Evolutionary conservation across 306 rosid species (phyloP), one percentile per base, ranked within the genome.

Genomic region (Rubus parviflorus): DNA sequence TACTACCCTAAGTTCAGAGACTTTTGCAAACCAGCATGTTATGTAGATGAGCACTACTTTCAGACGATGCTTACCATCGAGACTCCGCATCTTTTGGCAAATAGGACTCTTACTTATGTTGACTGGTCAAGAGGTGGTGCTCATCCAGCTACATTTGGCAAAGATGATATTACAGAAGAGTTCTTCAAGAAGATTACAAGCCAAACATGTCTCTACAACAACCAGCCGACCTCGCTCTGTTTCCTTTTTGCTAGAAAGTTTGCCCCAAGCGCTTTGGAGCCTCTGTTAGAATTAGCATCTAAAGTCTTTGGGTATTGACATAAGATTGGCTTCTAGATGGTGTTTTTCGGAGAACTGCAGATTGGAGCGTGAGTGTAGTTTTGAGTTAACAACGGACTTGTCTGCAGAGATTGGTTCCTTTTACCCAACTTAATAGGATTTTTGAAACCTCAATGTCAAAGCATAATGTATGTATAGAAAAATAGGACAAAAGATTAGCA

Each of bases 81-180:
- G 30, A 81, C 88, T n/a, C 96, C 99, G 37, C 90, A 81, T 78
- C 91, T 87, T 68, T 63, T 96, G 81, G 97, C 98, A 25, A 96
- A 96, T 72, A 81, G 99, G 84, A 96, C 88, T 82, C 91, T 96
- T 72, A 89, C 96, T 43, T 92, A 85, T 70, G 98, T 96, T 25
- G 99, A 96, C 78, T 96, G 99, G 99, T 96, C 99, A 0, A 89
- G 99, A 46, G 98, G 98, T 54, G 99, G 98, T 53, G 99, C 99
- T 81, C 99, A 96, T 80, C 99, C 99, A 0, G 99, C 99, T 78
- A 96, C 98, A 4, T 96, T 91, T 14, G 99, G 99, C 51, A 89
- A 90, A 86, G 77, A 68, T 54, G 99, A 96, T 78, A 88, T 92
- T 66, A 90, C 84, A 25, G 92, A 89, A 71, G 96, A 86, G 64